Evolutionary conservation across 805 yeast genomes (phyloP), one percentile per base, ranked within the genome.

Genomic region (Starmerella bombi): DNA sequence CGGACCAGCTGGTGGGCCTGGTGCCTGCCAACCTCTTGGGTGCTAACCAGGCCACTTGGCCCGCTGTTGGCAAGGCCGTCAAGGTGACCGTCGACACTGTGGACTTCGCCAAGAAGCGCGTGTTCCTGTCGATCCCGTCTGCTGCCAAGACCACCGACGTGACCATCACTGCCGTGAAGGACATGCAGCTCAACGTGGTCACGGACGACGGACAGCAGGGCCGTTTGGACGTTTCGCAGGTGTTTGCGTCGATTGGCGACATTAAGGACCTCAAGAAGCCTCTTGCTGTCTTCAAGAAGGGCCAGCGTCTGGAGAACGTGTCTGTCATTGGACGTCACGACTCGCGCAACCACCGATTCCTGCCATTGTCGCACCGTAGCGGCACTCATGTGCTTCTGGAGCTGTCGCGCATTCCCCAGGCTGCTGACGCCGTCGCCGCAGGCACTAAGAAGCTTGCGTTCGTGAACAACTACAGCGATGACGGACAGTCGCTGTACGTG

Each of bases 321-420:
- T 74, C 71, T 52, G 70, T 86, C 16, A 69, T 84, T 50, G 96
- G 95, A 2, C 75, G 60, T 58, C 85, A 76, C 56, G 88, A 83
- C 58, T 66, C 75, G 6, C 71, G 76, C 44, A 75, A 69, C 43
- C 83, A 78, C 53, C 70, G 67, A 41, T 81, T 76, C 60, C 59
- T 77, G 44, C 80, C 91, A 20, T 64, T 77, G 17, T 67, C 81
- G 17, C 78, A 74, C 51, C 70, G 68, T 39, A 64, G 69, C 32
- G 68, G 74, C 21, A 71, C 72, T 44, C 69, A 72, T 36, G 59
- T 69, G 9, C 67, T 80, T 12, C 58, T 80, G 39, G 94, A 83
- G 60, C 65, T 85, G 44, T 69, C 80, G 17, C 64, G 69, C 37
- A 5, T 20, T 5, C 15, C 25, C 10, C 15, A 32, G 17, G 57